Evolutionary conservation across 371 early-diverging fungal genomes (phyloP).

Genomic region (Rhizomucor miehei): DNA sequence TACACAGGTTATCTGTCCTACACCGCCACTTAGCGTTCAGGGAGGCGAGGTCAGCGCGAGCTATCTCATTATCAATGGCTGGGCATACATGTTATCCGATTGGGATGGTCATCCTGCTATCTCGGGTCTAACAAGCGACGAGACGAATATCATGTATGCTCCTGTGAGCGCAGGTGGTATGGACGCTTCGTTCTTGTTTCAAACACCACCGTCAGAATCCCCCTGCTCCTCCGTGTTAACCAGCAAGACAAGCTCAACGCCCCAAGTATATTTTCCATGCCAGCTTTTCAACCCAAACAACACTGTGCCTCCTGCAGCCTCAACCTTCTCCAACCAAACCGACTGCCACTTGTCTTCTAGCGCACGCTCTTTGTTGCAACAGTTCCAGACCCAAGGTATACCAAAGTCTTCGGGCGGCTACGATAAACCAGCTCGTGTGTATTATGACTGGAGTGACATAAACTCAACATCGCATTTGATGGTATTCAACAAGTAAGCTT

Average conservation of each 20-base stretch:
- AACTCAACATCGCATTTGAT: slow-evolving; percentile 37
- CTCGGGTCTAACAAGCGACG: slow-evolving; percentile 25
- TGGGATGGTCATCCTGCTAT: slow-evolving; percentile 50
- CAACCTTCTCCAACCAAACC: slow-evolving; percentile 48
- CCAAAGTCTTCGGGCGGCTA: slow-evolving; percentile 21
- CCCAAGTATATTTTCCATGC: slow-evolving; percentile 68
- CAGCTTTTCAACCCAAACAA: slow-evolving; percentile 50
- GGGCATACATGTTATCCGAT: slow-evolving; percentile 51
- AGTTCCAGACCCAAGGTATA: slow-evolving; percentile 34
- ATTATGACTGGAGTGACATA: slow-evolving; percentile 72
- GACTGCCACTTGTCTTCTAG: slow-evolving; percentile 60
- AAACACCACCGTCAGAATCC: slow-evolving; percentile 30
- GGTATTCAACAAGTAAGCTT: slow-evolving; percentile 68
- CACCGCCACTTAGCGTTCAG: slow-evolving; percentile 24
- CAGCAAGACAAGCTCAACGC: slow-evolving; percentile 31
- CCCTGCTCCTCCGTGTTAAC: slow-evolving; percentile 57
- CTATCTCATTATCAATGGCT: slow-evolving; percentile 52
- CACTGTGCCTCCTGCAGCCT: slow-evolving; percentile 43
- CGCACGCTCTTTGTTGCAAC: slow-evolving; percentile 34
- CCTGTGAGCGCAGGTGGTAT: slow-evolving; percentile 64
- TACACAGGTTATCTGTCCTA: slow-evolving; percentile 52
- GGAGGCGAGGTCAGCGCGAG: slow-evolving; percentile 39
- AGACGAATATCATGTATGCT: slow-evolving; percentile 54
- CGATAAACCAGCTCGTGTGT: slow-evolving; percentile 54
- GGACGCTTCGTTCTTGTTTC: slow-evolving; percentile 58